These are phyloP conservation scores for Phytopythium mirpurense DNA, from an alignment of 352 stramenopile species.

Conservation along the genomic window DNA sequence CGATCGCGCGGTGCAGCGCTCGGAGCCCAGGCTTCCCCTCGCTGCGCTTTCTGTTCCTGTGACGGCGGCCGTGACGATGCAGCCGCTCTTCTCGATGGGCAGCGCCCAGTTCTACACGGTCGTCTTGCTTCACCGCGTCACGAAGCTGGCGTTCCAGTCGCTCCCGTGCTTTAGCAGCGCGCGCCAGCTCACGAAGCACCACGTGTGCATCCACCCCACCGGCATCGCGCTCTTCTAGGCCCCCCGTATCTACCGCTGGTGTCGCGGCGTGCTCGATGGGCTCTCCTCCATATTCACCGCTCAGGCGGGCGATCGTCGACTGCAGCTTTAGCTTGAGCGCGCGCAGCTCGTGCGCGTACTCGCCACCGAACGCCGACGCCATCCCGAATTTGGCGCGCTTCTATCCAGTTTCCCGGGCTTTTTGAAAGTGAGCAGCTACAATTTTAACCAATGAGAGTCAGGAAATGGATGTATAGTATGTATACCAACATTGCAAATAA, in stretches of 20 bases:
- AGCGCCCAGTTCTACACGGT: not conserved
- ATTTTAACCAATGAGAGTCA: not conserved
- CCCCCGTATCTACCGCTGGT: too few species aligned
- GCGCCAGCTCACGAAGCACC: conserved; percentile 34
- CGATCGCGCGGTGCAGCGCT: conserved; percentile 32
- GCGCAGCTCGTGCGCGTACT: conserved; percentile 43
- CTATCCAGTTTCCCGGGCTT: not conserved
- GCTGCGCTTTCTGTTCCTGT: not conserved
- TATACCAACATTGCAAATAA: too few species aligned
- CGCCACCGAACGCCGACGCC: not conserved
- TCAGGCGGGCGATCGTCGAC: conserved; percentile 33
- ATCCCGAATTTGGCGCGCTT: not conserved
- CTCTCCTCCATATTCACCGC: conserved; percentile 5
- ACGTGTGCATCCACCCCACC: conserved; percentile 12
- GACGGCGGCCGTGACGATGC: not conserved
- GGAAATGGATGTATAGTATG: not conserved
- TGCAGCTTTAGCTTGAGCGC: conserved; percentile 61
- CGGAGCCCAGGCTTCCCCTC: not conserved
- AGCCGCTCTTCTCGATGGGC: not conserved
- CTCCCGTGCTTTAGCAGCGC: conserved; percentile 21
- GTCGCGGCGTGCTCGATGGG: not conserved
- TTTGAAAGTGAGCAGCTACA: not conserved
- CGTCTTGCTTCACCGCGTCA: conserved; percentile 6
- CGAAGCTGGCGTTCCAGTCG: conserved; percentile 32
- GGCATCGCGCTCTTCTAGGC: not conserved